Base-by-base conservation (phyloP, 441 rosid genomes). In the Pelargonium fulgidum region DNA sequence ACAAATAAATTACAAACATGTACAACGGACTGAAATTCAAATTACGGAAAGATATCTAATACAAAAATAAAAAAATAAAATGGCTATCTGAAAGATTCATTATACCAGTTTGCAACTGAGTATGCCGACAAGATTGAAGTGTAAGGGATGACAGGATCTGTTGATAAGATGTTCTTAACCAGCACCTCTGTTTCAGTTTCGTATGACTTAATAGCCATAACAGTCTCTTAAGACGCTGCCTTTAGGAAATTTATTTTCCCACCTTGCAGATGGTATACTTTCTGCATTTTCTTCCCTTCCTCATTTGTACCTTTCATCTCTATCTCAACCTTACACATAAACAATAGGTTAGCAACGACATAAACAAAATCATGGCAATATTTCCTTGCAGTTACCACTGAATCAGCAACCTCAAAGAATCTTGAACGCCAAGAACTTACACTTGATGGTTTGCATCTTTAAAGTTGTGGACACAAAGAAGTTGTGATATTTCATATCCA, bases 61-160 rank as follows among this genome's bases (percentile, higher is more conserved):
- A 73, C 73, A 26, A 26, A 26, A 26, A 26, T 26, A n/a, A 26
- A 26, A 26, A 26, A 26, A 26, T 26, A 26, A 1, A 1, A 13
- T 45, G 2, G 45, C 3, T 4, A 10, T 11, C 3, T 48, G 56
- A 48, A 33, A 3, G 39, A 26, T 33, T 48, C 13, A 48, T 11
- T 50, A 71, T 78, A 87, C 92, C 92, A 82, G 66, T 79, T 84
- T 87, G 80, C 87, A 85, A 73, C 87, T 83, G 71, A 79, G 72
- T 70, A 85, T 77, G 66, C 92, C 90, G 58, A 72, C 68, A 66
- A 87, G 66, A 87, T 58, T 11, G 90, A 83, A 45, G 90, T 84
- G 75, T 81, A 85, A 41, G 90, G 90, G 69, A 84, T 74, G 67
- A 68, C 78, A 10, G 86, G 78, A 76, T 82, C 87, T n/a, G 87